Conservation (phyloP, 208 protist species). For the Acanthamoeba royreba region DNA sequence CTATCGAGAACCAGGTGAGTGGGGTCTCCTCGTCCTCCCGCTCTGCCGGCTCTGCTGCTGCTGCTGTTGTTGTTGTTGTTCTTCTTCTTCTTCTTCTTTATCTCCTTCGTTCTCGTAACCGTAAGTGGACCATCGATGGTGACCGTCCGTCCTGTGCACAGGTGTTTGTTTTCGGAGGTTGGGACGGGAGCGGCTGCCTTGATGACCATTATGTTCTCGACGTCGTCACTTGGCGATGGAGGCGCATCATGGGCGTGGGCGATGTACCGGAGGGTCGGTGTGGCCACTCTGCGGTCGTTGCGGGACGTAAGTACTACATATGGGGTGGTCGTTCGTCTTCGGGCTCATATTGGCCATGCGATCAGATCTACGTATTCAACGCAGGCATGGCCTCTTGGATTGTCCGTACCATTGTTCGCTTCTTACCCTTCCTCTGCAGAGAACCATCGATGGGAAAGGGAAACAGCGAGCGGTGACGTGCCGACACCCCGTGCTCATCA, state of each 20-base stretch:
- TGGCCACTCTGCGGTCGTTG: background rate
- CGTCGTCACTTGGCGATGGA: background rate
- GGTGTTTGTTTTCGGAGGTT: background rate
- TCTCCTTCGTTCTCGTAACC: too few relatives aligned
- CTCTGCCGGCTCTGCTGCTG: too few relatives aligned
- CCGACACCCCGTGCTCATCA: background rate
- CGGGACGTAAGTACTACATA: background rate
- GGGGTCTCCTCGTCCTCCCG: background rate
- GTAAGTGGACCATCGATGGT: too few relatives aligned
- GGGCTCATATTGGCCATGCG: background rate
- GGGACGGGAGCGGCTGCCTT: background rate
- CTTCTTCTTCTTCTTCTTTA: too few relatives aligned
- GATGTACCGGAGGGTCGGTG: background rate
- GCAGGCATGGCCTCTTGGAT: background rate
- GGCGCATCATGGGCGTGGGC: background rate
- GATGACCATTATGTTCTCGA: background rate
- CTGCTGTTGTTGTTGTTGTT: too few relatives aligned
- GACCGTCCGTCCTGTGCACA: too few relatives aligned
- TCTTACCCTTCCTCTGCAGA: background rate
- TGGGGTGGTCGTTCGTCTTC: background rate
- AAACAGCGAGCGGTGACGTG: background rate
- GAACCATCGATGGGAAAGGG: background rate
- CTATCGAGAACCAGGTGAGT: background rate
- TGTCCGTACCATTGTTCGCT: background rate
- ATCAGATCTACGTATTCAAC: background rate